A percentile compares a stretch with the other conserved stretches of the same genome.
phyloP scores from a whole-genome alignment of 495 filamentous ascomycete genomes.

The Friedmanniomyces endolithicus region DNA sequence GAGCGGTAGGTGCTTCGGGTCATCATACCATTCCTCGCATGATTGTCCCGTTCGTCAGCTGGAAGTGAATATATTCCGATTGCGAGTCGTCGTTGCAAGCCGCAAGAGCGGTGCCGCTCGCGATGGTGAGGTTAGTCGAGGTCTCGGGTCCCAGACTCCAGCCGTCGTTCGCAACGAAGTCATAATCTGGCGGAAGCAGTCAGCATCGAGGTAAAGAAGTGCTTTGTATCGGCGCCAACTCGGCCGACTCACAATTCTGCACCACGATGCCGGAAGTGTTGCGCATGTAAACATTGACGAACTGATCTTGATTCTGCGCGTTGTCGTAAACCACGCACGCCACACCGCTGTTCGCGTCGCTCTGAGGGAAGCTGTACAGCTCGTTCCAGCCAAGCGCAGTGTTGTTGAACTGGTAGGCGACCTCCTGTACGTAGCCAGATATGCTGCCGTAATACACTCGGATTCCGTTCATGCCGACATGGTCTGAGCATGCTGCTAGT shows the following conservation, averaged over 20 bases:
- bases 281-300: conserved; percentile 9
- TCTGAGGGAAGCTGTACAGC: background rate
- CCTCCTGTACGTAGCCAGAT: conserved; percentile 1
- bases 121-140: background rate
- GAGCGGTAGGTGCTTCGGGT: background rate
- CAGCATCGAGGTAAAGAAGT: too few species aligned
- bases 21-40: background rate
- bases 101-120: conserved; percentile 2
- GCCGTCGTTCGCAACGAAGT: background rate
- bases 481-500: conserved; percentile 8
- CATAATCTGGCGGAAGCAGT: background rate
- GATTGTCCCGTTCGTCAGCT: background rate
- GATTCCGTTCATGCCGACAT: conserved; percentile 5
- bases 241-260: background rate
- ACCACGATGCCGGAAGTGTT: background rate
- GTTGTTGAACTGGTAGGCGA: conserved; percentile 2
- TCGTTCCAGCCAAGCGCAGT: background rate
- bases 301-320: background rate
- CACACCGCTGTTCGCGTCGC: conserved; percentile 9
- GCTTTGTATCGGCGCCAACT: too few species aligned
- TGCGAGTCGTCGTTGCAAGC: conserved; percentile 4
- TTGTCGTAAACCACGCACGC: conserved; percentile 5
- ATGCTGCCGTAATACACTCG: conserved; percentile 5
- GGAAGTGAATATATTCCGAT: conserved; percentile 7
- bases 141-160: background rate